Evolutionary conservation across 768 basidiomycete genomes (phyloP).

Genomic region (Podaxis pistillaris): DNA sequence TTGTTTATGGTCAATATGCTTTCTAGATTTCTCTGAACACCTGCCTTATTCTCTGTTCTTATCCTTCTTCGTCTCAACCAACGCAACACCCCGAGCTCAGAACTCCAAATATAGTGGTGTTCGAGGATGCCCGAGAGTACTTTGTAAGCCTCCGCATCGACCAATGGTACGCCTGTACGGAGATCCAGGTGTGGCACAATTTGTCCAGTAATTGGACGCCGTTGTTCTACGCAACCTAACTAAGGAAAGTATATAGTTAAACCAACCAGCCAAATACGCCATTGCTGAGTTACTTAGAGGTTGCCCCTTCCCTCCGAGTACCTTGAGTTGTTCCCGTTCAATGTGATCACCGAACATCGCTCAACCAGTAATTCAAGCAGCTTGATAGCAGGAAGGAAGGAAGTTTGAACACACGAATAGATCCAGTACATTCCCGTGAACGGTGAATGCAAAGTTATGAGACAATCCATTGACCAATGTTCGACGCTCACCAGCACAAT

Average conservation of each 20-base stretch:
- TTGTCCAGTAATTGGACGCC: conserved; percentile 78
- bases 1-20: conserved; percentile 4
- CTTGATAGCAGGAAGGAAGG: no score
- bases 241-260: background rate
- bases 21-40: background rate
- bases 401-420: no score
- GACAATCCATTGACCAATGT: no score
- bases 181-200: conserved; percentile 81
- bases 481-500: no score
- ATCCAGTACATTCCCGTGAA: no score
- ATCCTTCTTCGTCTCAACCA: conserved; percentile 22
- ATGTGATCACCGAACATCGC: conserved; percentile 86
- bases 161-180: conserved; percentile 75
- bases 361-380: no score
- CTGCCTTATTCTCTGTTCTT: background rate
- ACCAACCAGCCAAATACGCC: background rate
- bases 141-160: conserved; percentile 63
- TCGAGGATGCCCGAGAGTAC: conserved; percentile 58
- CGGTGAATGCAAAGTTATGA: no score
- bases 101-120: conserved; percentile 72
- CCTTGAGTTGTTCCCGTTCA: conserved; percentile 72
- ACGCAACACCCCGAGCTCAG: conserved; percentile 41
- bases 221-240: conserved; percentile 61
- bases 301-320: conserved; percentile 60
- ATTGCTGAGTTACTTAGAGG: conserved; percentile 49